Conservation (phyloP, 2,329 filamentous ascomycete genomes). For the Aureobasidium sp. region DNA sequence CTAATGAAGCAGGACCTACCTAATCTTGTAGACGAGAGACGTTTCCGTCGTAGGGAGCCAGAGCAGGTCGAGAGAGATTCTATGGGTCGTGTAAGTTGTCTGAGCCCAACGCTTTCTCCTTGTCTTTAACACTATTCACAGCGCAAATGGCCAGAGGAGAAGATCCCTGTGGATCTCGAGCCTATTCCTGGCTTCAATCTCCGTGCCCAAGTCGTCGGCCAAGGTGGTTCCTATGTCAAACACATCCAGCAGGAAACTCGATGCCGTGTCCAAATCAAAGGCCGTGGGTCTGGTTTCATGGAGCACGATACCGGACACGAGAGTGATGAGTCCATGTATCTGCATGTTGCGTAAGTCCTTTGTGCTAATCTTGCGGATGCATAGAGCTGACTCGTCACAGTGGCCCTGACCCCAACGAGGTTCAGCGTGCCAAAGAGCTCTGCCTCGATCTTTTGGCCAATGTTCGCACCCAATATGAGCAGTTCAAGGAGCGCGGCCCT, state of each 20-base stretch:
- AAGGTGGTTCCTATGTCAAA: conserved; percentile 92
- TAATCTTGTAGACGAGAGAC: conserved; percentile 87
- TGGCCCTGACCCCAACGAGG: conserved; percentile 79
- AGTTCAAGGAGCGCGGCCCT: conserved; percentile 68
- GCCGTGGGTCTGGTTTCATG: conserved; percentile 87
- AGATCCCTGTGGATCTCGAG: conserved; percentile 84
- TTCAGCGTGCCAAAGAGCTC: conserved; percentile 77
- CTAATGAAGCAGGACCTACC: conserved; percentile 94
- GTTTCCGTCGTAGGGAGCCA: conserved; percentile 76
- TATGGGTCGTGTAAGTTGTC: conserved; percentile 65
- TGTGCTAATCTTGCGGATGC: background rate
- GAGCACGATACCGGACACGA: conserved; percentile 82
- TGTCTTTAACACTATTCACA: conserved; percentile 33
- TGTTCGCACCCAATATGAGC: conserved; percentile 80
- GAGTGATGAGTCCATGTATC: conserved; percentile 92
- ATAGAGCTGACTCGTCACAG: conserved; percentile 39
- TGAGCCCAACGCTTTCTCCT: background rate
- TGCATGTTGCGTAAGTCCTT: conserved; percentile 77
- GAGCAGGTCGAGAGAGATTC: conserved; percentile 84
- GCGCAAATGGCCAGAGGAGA: conserved; percentile 99
- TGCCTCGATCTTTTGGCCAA: conserved; percentile 83
- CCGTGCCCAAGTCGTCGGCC: conserved; percentile 89
- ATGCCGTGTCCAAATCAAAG: conserved; percentile 97
- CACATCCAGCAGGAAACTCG: conserved; percentile 94
- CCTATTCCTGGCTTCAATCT: conserved; percentile 92